These are phyloP conservation scores for Chlorociboria aeruginascens DNA, from an alignment of 495 filamentous ascomycete genomes.

Conservation along the genomic window DNA sequence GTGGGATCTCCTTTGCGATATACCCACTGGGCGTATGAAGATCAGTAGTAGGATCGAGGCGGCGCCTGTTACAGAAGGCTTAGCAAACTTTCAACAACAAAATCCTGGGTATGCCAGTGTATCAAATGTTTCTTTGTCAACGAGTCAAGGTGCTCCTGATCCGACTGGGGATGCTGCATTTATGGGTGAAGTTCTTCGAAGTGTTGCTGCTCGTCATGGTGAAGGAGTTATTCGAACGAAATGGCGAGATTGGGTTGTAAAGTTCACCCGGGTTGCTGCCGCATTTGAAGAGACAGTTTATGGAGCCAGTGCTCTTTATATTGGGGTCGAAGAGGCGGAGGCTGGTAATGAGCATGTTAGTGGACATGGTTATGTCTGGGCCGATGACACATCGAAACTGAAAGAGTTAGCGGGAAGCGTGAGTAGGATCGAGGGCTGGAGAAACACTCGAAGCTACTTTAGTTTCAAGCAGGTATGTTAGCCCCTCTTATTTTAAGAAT, in stretches of 20 bases:
- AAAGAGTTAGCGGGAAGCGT: slow-evolving; percentile 83
- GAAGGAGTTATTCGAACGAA: slow-evolving; percentile 83
- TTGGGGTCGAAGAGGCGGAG: slow-evolving; percentile 62
- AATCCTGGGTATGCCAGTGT: slow-evolving; percentile 42
- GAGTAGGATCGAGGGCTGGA: slow-evolving; percentile 88
- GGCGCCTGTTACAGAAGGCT: slow-evolving; percentile 66
- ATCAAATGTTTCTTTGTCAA: slow-evolving; percentile 28
- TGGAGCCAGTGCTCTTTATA: slow-evolving; percentile 80
- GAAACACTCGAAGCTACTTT: slow-evolving; percentile 88
- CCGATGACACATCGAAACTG: slow-evolving; percentile 65
- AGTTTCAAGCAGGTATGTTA: slow-evolving; percentile 69
- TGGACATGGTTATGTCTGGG: slow-evolving; percentile 94
- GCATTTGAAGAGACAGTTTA: slow-evolving; percentile 94
- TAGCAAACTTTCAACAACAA: slow-evolving; percentile 77
- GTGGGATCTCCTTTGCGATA: slow-evolving; percentile 96
- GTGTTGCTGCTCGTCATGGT: slow-evolving; percentile 75
- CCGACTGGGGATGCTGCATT: slow-evolving; percentile 83
- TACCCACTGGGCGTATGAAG: slow-evolving; percentile 85
- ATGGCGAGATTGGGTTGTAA: slow-evolving; percentile 80
- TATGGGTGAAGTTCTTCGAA: slow-evolving; percentile 72
- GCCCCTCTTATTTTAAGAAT: background rate
- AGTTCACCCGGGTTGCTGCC: slow-evolving; percentile 83
- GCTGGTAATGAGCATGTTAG: slow-evolving; percentile 40
- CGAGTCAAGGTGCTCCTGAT: slow-evolving; percentile 33
- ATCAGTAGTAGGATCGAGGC: slow-evolving; percentile 74